These are phyloP conservation scores for Rutstroemia sp. DNA, from an alignment of 2,329 filamentous ascomycete species.

Conservation along the genomic window DNA sequence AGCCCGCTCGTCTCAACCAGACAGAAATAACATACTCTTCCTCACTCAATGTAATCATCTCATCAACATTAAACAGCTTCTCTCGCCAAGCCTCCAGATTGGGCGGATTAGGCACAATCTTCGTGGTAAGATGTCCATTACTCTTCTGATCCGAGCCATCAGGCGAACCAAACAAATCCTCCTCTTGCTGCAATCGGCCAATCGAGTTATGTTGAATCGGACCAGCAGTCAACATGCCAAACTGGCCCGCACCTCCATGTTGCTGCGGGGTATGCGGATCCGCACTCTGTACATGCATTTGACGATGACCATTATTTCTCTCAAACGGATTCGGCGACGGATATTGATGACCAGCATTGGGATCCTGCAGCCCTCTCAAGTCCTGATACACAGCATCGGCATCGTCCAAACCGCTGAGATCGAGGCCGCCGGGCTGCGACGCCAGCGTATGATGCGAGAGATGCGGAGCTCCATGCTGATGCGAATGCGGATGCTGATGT, in stretches of 20 bases:
- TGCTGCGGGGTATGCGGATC: conserved; percentile 33
- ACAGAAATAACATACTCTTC: conserved; percentile 50
- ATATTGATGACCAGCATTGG: conserved; percentile 28
- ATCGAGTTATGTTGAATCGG: conserved; percentile 29
- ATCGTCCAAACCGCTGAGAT: conserved; percentile 35
- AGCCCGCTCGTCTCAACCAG: conserved; percentile 5
- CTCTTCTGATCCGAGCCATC: conserved; percentile 36
- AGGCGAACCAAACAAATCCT: conserved; percentile 31
- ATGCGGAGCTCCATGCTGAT: conserved; percentile 28
- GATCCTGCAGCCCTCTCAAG: conserved; percentile 31
- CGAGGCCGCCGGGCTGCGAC: conserved; percentile 30
- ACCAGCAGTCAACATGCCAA: conserved; percentile 37
- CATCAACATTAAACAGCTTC: conserved; percentile 68
- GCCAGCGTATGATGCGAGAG: conserved; percentile 28
- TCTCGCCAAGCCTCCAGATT: conserved; percentile 63
- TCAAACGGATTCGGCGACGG: conserved; percentile 31
- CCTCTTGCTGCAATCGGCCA: conserved; percentile 31
- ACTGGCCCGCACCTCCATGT: conserved; percentile 33
- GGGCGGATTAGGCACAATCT: conserved; percentile 57
- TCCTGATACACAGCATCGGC: conserved; percentile 32
- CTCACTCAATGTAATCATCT: conserved; percentile 63
- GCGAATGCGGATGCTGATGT: conserved; percentile 23
- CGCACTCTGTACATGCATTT: conserved; percentile 25
- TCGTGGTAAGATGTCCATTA: conserved; percentile 46
- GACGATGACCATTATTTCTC: conserved; percentile 26